Percentiles rank a stretch among this genome's conserved stretches.
Conservation (phyloP, 176 grass and related monocot species). For the Carex scoparia region DNA sequence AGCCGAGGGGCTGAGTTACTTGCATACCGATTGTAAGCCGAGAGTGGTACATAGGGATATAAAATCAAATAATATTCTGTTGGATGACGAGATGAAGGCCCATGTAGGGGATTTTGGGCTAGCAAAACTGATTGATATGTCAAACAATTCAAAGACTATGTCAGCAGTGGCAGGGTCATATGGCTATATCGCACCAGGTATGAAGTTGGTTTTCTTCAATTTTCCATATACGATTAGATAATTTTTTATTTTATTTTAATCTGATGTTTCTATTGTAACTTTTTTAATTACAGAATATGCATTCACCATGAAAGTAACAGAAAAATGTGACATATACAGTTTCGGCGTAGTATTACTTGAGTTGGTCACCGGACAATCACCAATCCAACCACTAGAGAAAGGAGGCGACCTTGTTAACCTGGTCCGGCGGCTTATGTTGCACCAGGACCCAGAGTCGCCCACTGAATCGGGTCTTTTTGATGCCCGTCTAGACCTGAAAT, state of each 20-base stretch:
- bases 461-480: constrained; percentile 47
- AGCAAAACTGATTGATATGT: constrained; percentile 76
- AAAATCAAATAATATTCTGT: constrained; percentile 93
- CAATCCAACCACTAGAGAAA: constrained; percentile 92
- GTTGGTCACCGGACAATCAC: constrained; percentile 72
- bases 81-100: constrained; percentile 85
- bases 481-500: constrained; percentile 48
- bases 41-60: constrained; percentile 92
- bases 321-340: constrained; percentile 93
- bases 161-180: constrained; percentile 88
- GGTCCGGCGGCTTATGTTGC: constrained; percentile 55
- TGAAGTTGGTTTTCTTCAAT: constrained; percentile 16
- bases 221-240: neutral
- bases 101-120: constrained; percentile 94
- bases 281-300: constrained; percentile 69
- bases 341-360: constrained; percentile 87
- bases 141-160: constrained; percentile 73
- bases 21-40: constrained; percentile 88
- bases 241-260: neutral
- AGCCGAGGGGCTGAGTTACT: constrained; percentile 84
- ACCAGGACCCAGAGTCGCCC: constrained; percentile 28
- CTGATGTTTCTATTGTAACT: constrained; percentile 23
- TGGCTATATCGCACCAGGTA: constrained; percentile 94
- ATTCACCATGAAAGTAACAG: constrained; percentile 99
- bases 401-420: constrained; percentile 98